A percentile compares a stretch with the other conserved stretches of the same genome.
These are phyloP conservation scores for Discostella stelligeroides DNA, from an alignment of 108 stramenopile species.

Conservation along the genomic window DNA sequence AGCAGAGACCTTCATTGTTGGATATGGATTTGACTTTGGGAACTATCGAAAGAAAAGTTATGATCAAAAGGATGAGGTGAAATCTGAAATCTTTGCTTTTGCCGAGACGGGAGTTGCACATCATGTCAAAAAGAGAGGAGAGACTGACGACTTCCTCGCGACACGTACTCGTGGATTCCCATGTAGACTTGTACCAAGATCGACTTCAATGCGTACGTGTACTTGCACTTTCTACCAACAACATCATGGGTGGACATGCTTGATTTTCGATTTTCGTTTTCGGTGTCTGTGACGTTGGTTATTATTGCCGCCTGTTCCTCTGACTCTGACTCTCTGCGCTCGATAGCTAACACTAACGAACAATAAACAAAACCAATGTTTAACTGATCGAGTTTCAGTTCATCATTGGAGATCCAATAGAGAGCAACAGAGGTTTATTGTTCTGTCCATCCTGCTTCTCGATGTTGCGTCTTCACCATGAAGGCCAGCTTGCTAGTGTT, in stretches of 20 bases:
- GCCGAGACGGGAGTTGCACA: too few relatives aligned
- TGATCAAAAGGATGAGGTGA: not conserved
- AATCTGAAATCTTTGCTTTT: too few relatives aligned
- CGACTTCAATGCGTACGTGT: not conserved
- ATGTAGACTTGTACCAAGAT: not conserved
- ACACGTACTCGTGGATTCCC: constrained; percentile 8
- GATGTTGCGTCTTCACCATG: constrained; percentile 19
- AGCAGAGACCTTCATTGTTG: constrained; percentile 79
- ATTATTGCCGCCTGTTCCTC: not conserved
- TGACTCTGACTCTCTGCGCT: too few relatives aligned
- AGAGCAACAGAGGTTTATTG: too few relatives aligned
- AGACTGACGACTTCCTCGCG: too few relatives aligned
- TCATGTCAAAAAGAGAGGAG: too few relatives aligned
- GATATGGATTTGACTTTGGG: not conserved
- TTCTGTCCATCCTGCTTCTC: not conserved
- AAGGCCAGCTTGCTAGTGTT: constrained; percentile 48
- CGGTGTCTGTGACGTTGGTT: not conserved
- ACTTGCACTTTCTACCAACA: not conserved
- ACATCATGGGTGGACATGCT: too few relatives aligned
- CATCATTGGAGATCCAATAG: too few relatives aligned
- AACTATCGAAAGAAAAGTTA: constrained; percentile 15
- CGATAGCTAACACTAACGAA: too few relatives aligned
- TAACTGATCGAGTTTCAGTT: too few relatives aligned
- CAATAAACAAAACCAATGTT: too few relatives aligned
- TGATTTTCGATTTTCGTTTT: too few relatives aligned